Evolutionary conservation across 2,329 filamentous ascomycete genomes (phyloP).

Genomic region (Cadophora sp.): DNA sequence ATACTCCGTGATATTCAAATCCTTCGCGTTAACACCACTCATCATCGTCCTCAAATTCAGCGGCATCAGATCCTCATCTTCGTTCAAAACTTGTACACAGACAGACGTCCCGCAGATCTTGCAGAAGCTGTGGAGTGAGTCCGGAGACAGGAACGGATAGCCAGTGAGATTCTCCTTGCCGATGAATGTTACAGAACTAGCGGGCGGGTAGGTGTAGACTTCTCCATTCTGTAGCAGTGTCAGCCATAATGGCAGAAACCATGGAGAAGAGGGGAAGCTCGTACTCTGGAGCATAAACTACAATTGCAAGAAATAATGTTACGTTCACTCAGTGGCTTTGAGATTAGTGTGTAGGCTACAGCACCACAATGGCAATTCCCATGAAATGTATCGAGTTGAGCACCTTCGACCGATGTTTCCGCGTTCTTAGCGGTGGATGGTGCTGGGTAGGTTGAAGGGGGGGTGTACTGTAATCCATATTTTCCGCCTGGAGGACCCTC

Average conservation of each 20-base stretch:
- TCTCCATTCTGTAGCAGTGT: constrained; percentile 31
- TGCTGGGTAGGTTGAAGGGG: constrained; percentile 12
- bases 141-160: constrained; percentile 31
- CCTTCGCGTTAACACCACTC: constrained; percentile 21
- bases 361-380: constrained; percentile 41
- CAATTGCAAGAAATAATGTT: constrained; percentile 38
- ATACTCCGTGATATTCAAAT: constrained; percentile 24
- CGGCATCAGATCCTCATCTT: constrained; percentile 27
- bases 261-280: neutral
- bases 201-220: constrained; percentile 33
- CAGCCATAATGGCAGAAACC: neutral
- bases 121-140: constrained; percentile 35
- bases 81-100: constrained; percentile 25
- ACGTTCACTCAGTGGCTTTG: constrained; percentile 29
- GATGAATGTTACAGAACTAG: constrained; percentile 17
- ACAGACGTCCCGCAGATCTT: constrained; percentile 31
- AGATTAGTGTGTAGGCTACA: constrained; percentile 32
- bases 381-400: constrained; percentile 26
- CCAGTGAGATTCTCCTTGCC: constrained; percentile 28
- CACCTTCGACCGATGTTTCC: constrained; percentile 2
- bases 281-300: constrained; percentile 37
- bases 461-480: neutral
- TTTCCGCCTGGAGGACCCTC: neutral
- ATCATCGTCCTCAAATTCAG: constrained; percentile 33
- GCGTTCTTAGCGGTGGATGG: constrained; percentile 2